Conservation (phyloP, 2,329 filamentous ascomycete species). For the Arthrobotrys iridis region DNA sequence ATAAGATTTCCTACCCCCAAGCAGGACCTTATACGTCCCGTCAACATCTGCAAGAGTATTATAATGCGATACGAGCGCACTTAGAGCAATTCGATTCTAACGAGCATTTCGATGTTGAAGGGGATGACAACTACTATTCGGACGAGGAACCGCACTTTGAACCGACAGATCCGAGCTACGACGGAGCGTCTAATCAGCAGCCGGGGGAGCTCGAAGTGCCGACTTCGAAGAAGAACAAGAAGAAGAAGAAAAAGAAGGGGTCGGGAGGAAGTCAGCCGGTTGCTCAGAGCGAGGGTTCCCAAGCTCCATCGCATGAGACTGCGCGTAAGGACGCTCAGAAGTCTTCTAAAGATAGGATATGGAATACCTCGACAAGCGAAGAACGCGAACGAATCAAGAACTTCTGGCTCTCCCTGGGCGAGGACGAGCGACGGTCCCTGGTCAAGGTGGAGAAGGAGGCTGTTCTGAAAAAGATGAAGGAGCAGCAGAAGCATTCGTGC, state of each 20-base stretch:
- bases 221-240: conserved; percentile 74
- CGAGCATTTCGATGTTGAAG: conserved; percentile 54
- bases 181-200: conserved; percentile 38
- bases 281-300: conserved; percentile 23
- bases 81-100: conserved; percentile 55
- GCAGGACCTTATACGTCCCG: conserved; percentile 53
- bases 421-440: conserved; percentile 91
- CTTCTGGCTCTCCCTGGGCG: conserved; percentile 94
- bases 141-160: conserved; percentile 47
- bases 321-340: conserved; percentile 54
- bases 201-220: conserved; percentile 34
- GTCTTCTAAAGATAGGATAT: conserved; percentile 80
- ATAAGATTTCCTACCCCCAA: conserved; percentile 53
- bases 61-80: conserved; percentile 54
- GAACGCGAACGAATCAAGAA: conserved; percentile 97
- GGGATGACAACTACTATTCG: conserved; percentile 50
- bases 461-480: conserved; percentile 98
- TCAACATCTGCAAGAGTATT: conserved; percentile 55
- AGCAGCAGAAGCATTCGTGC: conserved; percentile 98
- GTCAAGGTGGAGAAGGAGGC: conserved; percentile 99
- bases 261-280: conserved; percentile 57
- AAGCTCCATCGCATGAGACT: conserved; percentile 35
- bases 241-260: conserved; percentile 65
- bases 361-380: conserved; percentile 94
- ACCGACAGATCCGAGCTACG: conserved; percentile 40